phyloP scores from a whole-genome alignment of 345 rosid genomes.

The Ceriops zippeliana region DNA sequence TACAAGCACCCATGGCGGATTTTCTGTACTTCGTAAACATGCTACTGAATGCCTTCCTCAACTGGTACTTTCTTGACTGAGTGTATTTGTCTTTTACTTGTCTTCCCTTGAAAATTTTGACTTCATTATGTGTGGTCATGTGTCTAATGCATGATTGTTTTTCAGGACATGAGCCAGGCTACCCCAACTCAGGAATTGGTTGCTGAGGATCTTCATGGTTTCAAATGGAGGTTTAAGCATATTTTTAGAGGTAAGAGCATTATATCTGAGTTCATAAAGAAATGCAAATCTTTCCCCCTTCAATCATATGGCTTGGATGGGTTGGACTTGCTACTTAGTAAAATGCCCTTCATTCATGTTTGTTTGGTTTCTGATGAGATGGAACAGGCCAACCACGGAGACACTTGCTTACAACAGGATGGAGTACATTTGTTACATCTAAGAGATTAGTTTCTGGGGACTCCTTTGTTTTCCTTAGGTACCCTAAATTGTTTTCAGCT shows the following conservation, averaged over 20 bases:
- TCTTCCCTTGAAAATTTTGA: not conserved
- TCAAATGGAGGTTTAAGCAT: constrained; percentile 95
- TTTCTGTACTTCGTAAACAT: constrained; percentile 86
- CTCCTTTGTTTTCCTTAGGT: constrained; percentile 90
- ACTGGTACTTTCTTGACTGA: constrained; percentile 46
- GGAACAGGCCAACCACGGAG: constrained; percentile 83
- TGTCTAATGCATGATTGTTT: not conserved
- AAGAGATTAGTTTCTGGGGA: constrained; percentile 91
- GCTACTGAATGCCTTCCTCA: constrained; percentile 93
- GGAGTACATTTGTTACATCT: constrained; percentile 93
- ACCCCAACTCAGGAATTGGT: constrained; percentile 90
- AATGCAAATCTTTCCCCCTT: too few species aligned
- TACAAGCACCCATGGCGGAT: constrained; percentile 97
- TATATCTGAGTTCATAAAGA: not conserved
- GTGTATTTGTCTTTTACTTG: not conserved
- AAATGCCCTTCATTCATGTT: not conserved
- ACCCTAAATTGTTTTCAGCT: constrained; percentile 5
- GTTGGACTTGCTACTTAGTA: too few species aligned
- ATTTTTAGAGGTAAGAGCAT: constrained; percentile 67
- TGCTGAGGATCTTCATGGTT: constrained; percentile 87
- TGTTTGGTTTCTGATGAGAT: not conserved
- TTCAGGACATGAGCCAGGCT: constrained; percentile 81
- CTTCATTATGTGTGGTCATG: not conserved
- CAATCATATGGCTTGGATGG: too few species aligned
- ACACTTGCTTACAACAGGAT: constrained; percentile 91